These are phyloP conservation scores for Aphanomyces astaci DNA, from an alignment of 352 stramenopile genomes.

Conservation along the genomic window DNA sequence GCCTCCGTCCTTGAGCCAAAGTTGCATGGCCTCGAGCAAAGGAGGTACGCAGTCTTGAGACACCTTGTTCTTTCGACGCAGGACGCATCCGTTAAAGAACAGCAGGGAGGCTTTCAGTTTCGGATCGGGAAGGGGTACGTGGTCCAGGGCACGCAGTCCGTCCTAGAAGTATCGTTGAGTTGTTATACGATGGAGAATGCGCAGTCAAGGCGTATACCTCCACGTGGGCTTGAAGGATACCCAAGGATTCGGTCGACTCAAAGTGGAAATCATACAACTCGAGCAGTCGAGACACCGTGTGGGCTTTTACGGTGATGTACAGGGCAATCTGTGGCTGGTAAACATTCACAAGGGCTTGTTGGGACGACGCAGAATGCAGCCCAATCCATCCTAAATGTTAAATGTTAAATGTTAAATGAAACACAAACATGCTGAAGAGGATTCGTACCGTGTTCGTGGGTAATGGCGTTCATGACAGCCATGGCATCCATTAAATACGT, in stretches of 20 bases:
- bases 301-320: neutral
- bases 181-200: too few species aligned
- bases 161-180: neutral
- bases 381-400: conserved; percentile 15
- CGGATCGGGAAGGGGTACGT: conserved; percentile 1
- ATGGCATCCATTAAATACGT: neutral
- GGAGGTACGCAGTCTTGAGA: neutral
- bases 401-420: neutral
- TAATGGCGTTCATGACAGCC: neutral
- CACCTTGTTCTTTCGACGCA: neutral
- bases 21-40: neutral
- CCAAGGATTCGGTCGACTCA: neutral
- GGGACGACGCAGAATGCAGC: neutral
- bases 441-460: neutral
- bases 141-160: neutral
- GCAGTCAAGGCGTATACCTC: neutral
- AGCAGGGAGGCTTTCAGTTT: neutral
- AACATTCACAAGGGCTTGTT: neutral
- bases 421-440: neutral
- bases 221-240: neutral
- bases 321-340: conserved; percentile 7
- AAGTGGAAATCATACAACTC: neutral
- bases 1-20: conserved; percentile 11
- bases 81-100: conserved; percentile 12
- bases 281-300: neutral